Percentiles rank a stretch among this genome's conserved stretches.
Conservation (phyloP, 2,329 filamentous ascomycete species). For the Anthostomella pinea region DNA sequence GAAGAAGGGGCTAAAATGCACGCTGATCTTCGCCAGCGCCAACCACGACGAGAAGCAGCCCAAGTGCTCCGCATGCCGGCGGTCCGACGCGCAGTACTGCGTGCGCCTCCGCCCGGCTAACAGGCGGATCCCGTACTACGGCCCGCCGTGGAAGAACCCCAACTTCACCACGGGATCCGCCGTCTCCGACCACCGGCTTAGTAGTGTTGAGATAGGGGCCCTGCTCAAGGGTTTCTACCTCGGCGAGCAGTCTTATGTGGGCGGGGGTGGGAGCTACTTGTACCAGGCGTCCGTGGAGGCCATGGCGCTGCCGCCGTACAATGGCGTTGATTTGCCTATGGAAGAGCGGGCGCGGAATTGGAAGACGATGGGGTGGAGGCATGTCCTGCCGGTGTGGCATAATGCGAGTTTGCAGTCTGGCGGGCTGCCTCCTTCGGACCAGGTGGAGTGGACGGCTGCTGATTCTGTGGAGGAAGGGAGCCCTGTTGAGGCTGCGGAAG, state of each 20-base stretch:
- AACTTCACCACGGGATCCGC: constrained; percentile 16
- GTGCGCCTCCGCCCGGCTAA: constrained; percentile 12
- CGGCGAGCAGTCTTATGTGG: constrained; percentile 7
- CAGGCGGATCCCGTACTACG: constrained; percentile 2
- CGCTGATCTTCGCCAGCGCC: constrained; percentile 18
- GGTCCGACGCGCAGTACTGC: constrained; percentile 16
- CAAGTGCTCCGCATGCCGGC: constrained; percentile 22
- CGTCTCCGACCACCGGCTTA: background rate
- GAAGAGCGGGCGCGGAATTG: constrained; percentile 7
- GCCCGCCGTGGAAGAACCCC: constrained; percentile 23
- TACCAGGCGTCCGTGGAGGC: constrained; percentile 1
- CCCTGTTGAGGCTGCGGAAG: no score
- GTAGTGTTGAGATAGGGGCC: constrained; percentile 9
- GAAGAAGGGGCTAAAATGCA: constrained; percentile 24
- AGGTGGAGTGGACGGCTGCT: background rate
- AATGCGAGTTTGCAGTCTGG: no score
- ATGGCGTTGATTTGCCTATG: constrained; percentile 11
- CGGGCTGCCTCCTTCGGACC: no score
- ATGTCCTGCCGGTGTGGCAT: constrained; percentile 18
- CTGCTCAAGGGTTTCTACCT: constrained; percentile 15
- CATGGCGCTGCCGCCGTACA: constrained; percentile 19
- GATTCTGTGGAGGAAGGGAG: no score
- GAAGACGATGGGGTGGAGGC: constrained; percentile 11
- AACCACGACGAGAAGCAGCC: constrained; percentile 12
- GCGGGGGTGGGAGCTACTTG: constrained; percentile 9